These are phyloP conservation scores for Crithidia thermophila DNA, from an alignment of 208 protist genomes.

Conservation along the genomic window DNA sequence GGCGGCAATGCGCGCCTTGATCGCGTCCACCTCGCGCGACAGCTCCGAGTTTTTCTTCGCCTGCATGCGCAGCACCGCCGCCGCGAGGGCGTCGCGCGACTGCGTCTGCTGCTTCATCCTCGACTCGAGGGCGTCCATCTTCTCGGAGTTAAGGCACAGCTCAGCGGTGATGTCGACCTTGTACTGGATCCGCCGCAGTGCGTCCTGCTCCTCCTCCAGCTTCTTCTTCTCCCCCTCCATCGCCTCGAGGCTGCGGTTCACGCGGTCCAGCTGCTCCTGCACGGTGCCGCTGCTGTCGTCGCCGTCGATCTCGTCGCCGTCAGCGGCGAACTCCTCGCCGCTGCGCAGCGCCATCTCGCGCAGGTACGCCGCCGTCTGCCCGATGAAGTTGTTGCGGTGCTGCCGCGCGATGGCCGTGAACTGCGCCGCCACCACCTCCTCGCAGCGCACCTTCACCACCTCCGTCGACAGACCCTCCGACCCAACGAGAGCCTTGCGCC, in stretches of 20 bases:
- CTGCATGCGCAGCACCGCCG: constrained; percentile 20
- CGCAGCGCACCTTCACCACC: constrained; percentile 53
- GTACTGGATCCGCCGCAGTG: constrained; percentile 53
- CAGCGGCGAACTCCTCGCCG: constrained; percentile 37
- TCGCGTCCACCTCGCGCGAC: constrained; percentile 51
- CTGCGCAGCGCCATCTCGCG: constrained; percentile 68
- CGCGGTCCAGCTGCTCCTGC: constrained; percentile 57
- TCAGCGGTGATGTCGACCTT: constrained; percentile 65
- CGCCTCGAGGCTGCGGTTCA: constrained; percentile 52
- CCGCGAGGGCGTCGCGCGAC: constrained; percentile 47
- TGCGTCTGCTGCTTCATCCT: constrained; percentile 61
- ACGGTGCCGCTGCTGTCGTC: constrained; percentile 22
- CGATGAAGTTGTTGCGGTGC: constrained; percentile 80
- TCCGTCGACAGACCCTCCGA: constrained; percentile 65
- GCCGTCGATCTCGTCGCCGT: constrained; percentile 13
- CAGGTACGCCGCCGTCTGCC: constrained; percentile 76
- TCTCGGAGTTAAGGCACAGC: constrained; percentile 56
- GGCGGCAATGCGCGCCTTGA: constrained; percentile 53
- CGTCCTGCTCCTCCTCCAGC: constrained; percentile 63
- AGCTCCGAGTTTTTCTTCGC: constrained; percentile 43
- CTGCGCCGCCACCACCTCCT: constrained; percentile 66
- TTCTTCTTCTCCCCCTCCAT: constrained; percentile 45
- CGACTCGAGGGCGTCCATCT: constrained; percentile 48
- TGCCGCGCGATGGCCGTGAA: constrained; percentile 64
- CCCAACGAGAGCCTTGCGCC: constrained; percentile 53